Conservation (phyloP, 495 filamentous ascomycete genomes). For the Tuber umbilicatum region DNA sequence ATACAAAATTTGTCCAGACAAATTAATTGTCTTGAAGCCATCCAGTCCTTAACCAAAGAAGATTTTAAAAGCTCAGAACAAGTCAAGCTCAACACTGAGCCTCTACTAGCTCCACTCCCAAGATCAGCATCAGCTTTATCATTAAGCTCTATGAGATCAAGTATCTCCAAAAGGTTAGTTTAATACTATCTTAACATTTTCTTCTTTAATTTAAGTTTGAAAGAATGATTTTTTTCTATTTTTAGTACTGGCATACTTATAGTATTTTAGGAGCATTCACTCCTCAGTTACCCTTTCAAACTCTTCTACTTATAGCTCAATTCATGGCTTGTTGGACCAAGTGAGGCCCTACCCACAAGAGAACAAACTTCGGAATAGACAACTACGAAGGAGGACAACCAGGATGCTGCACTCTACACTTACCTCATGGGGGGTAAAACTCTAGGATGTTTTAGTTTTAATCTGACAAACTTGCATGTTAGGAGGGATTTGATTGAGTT, state of each 20-base stretch:
- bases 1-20: background rate
- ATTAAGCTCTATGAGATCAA: background rate
- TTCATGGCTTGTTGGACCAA: background rate
- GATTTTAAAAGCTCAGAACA: background rate
- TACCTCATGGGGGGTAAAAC: background rate
- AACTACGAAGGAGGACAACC: background rate
- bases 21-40: background rate
- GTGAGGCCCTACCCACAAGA: background rate
- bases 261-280: background rate
- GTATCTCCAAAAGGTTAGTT: background rate
- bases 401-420: background rate
- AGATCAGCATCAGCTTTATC: background rate
- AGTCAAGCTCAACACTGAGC: no score
- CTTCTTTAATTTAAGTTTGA: background rate
- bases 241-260: background rate
- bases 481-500: background rate
- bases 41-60: background rate
- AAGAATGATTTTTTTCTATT: background rate
- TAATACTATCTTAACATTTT: background rate
- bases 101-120: background rate
- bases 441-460: background rate
- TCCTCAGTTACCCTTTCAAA: background rate
- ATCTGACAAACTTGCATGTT: background rate
- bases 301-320: background rate
- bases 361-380: background rate